phyloP scores from a whole-genome alignment of 495 filamentous ascomycete genomes.

The Xylaria cubensis region DNA sequence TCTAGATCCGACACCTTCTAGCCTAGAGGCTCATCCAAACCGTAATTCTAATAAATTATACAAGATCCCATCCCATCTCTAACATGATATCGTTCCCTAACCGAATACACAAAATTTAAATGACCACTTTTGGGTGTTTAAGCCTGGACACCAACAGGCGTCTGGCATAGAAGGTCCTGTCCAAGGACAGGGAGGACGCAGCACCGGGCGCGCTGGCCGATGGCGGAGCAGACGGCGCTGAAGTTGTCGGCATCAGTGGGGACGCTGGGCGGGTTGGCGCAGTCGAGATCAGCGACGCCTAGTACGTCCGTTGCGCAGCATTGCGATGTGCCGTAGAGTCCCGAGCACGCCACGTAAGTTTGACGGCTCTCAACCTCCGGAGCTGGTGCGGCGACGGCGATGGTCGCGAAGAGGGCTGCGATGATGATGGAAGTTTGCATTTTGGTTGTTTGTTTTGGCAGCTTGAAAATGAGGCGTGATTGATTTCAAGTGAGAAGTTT shows the following conservation, averaged over 20 bases:
- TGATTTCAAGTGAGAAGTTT: not conserved
- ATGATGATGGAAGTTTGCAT: slow-evolving; percentile 32
- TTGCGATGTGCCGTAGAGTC: slow-evolving; percentile 48
- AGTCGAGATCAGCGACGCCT: slow-evolving; percentile 51
- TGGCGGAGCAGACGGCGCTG: slow-evolving; percentile 42
- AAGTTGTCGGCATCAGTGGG: slow-evolving; percentile 43
- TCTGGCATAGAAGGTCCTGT: slow-evolving; percentile 49
- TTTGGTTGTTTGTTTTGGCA: slow-evolving; percentile 34
- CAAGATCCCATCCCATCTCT: not conserved
- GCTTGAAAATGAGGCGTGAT: not conserved
- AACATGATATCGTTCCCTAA: not conserved
- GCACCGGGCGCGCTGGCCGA: slow-evolving; percentile 55
- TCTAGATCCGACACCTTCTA: not conserved
- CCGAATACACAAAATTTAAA: not conserved
- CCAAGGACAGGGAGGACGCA: slow-evolving; percentile 50
- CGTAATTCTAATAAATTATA: not conserved
- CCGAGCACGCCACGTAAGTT: slow-evolving; percentile 46
- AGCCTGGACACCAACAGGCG: slow-evolving; percentile 41
- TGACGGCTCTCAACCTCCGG: slow-evolving; percentile 39
- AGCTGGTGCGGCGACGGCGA: slow-evolving; percentile 36
- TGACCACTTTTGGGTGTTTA: not conserved
- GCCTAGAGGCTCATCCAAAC: not conserved
- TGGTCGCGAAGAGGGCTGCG: slow-evolving; percentile 35
- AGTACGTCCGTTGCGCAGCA: slow-evolving; percentile 55
- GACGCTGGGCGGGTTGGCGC: slow-evolving; percentile 42